Conservation (phyloP, 2,329 filamentous ascomycete genomes). For the Zelopaecilomyces penicillatus region DNA sequence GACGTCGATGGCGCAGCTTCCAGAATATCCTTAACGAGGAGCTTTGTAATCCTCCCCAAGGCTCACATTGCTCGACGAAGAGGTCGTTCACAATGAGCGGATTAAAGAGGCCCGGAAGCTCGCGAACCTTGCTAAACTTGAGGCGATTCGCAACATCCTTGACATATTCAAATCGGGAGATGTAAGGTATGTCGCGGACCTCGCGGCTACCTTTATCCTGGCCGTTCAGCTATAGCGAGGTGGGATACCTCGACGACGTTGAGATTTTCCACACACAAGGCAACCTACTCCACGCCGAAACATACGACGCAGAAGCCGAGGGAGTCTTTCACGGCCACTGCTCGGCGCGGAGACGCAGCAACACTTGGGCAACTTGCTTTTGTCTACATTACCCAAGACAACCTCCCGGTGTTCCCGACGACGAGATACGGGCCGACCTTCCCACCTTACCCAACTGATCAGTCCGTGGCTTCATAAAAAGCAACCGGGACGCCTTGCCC, state of each 20-base stretch:
- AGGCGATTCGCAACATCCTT: slow-evolving; percentile 13
- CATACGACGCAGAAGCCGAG: no score
- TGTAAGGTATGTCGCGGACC: slow-evolving; percentile 4
- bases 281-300: no score
- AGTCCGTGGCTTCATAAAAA: slow-evolving; percentile 21
- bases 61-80: slow-evolving; percentile 48
- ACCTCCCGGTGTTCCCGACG: no score
- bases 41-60: slow-evolving; percentile 43
- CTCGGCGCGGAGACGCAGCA: slow-evolving; percentile 22
- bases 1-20: slow-evolving; percentile 37
- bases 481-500: slow-evolving; percentile 34
- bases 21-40: slow-evolving; percentile 39
- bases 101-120: slow-evolving; percentile 54
- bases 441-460: neutral
- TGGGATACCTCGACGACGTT: no score
- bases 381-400: no score
- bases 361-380: no score
- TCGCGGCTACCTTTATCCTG: no score
- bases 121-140: slow-evolving; percentile 24
- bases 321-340: no score
- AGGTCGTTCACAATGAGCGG: slow-evolving; percentile 49
- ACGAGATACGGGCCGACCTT: no score
- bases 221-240: no score
- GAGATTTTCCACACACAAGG: no score
- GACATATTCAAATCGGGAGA: slow-evolving; percentile 14